These are phyloP conservation scores for Nigrograna mackinnonii DNA, from an alignment of 2,329 filamentous ascomycete genomes.

Conservation along the genomic window DNA sequence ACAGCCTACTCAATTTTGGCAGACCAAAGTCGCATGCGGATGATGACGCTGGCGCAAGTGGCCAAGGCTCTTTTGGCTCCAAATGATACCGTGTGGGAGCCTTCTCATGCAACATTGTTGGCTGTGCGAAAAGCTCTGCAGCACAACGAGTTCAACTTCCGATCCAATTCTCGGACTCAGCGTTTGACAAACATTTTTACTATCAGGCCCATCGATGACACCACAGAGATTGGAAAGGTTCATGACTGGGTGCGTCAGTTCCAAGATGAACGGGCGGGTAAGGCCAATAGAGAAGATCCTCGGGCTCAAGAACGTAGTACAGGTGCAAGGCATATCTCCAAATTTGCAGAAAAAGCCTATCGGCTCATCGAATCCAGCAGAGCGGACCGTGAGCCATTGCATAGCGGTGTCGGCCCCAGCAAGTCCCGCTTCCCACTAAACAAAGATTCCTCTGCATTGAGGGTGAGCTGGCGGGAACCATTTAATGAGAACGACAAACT, in stretches of 20 bases:
- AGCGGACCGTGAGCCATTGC: slow-evolving; percentile 34
- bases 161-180: slow-evolving; percentile 54
- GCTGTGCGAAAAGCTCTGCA: slow-evolving; percentile 70
- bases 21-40: slow-evolving; percentile 46
- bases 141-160: slow-evolving; percentile 65
- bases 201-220: slow-evolving; percentile 61
- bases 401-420: slow-evolving; percentile 43
- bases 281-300: neutral
- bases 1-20: slow-evolving; percentile 53
- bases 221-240: slow-evolving; percentile 55
- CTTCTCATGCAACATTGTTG: slow-evolving; percentile 59
- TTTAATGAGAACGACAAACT: slow-evolving; percentile 58
- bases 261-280: slow-evolving; percentile 49
- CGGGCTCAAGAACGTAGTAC: neutral
- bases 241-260: slow-evolving; percentile 59
- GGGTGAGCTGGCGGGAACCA: slow-evolving; percentile 20
- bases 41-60: slow-evolving; percentile 53
- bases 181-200: slow-evolving; percentile 64
- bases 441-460: slow-evolving; percentile 14
- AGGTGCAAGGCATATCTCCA: slow-evolving; percentile 32
- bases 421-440: slow-evolving; percentile 29
- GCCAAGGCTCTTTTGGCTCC: slow-evolving; percentile 45
- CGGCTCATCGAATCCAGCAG: slow-evolving; percentile 45
- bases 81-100: slow-evolving; percentile 21
- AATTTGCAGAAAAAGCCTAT: slow-evolving; percentile 46